These are phyloP conservation scores for Tetrahymena elliotti DNA, from an alignment of 73 alveolate genomes.

Conservation along the genomic window DNA sequence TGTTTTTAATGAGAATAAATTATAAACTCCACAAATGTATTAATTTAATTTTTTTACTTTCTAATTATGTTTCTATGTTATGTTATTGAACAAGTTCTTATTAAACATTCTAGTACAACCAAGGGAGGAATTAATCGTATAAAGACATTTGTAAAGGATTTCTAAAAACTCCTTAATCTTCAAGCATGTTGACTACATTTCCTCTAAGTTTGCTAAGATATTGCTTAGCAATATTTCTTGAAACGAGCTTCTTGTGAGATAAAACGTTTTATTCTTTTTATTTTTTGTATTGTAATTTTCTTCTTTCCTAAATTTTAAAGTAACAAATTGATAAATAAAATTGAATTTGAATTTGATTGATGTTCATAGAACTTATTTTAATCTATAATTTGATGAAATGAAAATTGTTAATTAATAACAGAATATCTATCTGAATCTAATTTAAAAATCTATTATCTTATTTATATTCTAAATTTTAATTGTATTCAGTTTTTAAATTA, in stretches of 20 bases:
- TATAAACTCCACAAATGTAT: neutral
- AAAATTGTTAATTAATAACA: too few species aligned
- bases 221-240: constrained; percentile 13
- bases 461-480: neutral
- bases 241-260: constrained; percentile 13
- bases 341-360: neutral
- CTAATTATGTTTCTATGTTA: neutral
- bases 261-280: neutral
- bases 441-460: too few species aligned
- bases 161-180: constrained; percentile 20
- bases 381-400: too few species aligned
- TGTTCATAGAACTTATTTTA: neutral
- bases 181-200: neutral
- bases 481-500: neutral
- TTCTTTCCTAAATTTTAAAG: neutral
- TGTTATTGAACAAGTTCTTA: constrained; percentile 3
- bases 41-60: neutral
- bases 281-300: constrained; percentile 28
- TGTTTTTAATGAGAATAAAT: neutral
- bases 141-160: constrained; percentile 23
- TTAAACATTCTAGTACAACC: constrained; percentile 22
- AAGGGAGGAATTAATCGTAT: constrained; percentile 12
- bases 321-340: too few species aligned
- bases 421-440: too few species aligned
- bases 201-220: constrained; percentile 4